These are phyloP conservation scores for Tylopilus felleus DNA, from an alignment of 768 basidiomycete species.

Conservation along the genomic window DNA sequence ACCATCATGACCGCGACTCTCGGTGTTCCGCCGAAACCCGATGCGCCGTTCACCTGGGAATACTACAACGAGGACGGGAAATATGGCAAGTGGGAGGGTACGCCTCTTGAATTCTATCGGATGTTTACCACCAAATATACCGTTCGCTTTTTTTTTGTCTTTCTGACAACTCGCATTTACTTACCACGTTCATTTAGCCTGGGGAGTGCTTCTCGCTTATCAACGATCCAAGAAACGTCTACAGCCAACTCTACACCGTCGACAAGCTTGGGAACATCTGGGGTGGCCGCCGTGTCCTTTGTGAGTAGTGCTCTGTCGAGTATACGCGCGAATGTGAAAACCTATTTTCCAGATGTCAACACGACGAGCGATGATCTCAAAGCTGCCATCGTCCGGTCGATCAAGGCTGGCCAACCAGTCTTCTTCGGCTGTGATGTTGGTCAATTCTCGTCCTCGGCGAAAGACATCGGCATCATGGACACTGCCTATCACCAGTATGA, in stretches of 20 bases:
- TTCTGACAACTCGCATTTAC: background rate
- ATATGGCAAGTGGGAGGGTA: constrained; percentile 71
- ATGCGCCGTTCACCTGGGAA: constrained; percentile 79
- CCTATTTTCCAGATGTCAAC: constrained; percentile 67
- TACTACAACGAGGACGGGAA: constrained; percentile 82
- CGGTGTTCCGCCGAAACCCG: constrained; percentile 78
- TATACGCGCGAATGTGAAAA: background rate
- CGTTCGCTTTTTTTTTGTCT: constrained; percentile 34
- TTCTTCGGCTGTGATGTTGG: constrained; percentile 99
- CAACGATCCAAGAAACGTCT: constrained; percentile 88
- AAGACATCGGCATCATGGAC: constrained; percentile 78
- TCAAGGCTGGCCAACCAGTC: constrained; percentile 85
- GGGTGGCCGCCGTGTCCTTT: constrained; percentile 80
- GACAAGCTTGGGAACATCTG: constrained; percentile 91
- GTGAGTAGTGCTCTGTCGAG: constrained; percentile 41
- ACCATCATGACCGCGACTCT: constrained; percentile 80
- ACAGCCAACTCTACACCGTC: constrained; percentile 83
- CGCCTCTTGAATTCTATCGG: constrained; percentile 76
- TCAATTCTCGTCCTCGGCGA: constrained; percentile 64
- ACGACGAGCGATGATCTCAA: constrained; percentile 82
- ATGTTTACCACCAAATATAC: constrained; percentile 55
- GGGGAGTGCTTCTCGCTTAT: constrained; percentile 87
- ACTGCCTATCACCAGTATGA: constrained; percentile 78
- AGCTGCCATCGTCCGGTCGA: constrained; percentile 73
- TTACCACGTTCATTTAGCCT: constrained; percentile 38